phyloP scores from a whole-genome alignment of 768 basidiomycete species.

The Lenzites betulinus region DNA sequence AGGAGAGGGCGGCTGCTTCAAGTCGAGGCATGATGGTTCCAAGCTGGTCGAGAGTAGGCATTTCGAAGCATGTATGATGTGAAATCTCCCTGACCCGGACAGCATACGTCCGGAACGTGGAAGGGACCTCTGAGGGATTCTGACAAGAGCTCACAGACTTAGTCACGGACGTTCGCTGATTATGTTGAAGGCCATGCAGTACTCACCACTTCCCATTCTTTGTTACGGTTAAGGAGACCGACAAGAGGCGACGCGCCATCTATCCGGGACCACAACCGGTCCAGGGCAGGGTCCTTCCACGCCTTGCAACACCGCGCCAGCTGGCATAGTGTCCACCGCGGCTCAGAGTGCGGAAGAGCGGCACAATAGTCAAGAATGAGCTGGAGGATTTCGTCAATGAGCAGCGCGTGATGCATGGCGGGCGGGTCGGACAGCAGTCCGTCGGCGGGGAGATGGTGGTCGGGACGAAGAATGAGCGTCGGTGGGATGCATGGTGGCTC shows the following conservation, averaged over 20 bases:
- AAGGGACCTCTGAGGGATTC: not conserved
- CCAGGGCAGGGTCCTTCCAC: conserved; percentile 31
- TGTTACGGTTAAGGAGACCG: conserved; percentile 3
- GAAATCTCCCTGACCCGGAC: conserved; percentile 2
- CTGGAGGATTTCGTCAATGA: conserved; percentile 33
- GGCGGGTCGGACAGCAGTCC: not conserved
- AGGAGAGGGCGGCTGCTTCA: conserved; percentile 8
- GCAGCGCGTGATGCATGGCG: conserved; percentile 31
- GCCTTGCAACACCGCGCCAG: conserved; percentile 31
- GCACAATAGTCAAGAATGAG: conserved; percentile 28
- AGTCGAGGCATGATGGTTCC: conserved; percentile 4
- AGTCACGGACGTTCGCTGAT: not conserved
- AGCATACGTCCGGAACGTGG: not conserved
- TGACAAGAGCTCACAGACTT: not conserved
- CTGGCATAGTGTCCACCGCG: conserved; percentile 23
- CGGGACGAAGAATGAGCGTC: not conserved
- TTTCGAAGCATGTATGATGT: not conserved
- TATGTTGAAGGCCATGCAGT: not conserved
- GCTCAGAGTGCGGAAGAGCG: conserved; percentile 3
- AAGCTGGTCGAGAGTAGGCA: not conserved
- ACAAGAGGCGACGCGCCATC: conserved; percentile 23
- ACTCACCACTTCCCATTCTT: not conserved
- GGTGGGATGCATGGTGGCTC: conserved; percentile 7
- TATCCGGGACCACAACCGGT: conserved; percentile 30
- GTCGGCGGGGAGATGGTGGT: not conserved